Evolutionary conservation across 192 early-diverging fungal genomes (phyloP).

Genomic region (Allomyces macrogynus): DNA sequence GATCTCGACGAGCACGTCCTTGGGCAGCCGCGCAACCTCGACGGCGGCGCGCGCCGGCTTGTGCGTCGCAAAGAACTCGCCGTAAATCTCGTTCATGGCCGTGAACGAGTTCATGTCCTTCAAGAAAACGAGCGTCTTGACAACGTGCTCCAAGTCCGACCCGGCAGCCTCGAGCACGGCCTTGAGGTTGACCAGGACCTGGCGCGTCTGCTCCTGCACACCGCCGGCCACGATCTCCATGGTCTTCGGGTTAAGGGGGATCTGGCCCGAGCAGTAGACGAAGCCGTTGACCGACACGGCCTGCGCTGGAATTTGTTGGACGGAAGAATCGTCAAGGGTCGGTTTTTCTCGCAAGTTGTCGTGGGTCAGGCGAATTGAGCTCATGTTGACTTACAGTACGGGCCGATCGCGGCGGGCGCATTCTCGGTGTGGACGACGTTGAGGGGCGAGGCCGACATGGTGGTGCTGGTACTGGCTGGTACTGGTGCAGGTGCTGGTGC

Average conservation of each 20-base stretch:
- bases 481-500: too few relatives aligned
- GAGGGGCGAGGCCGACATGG: not conserved
- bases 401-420: too few relatives aligned
- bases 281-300: constrained; percentile 8
- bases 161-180: constrained; percentile 65
- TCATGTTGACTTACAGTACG: too few relatives aligned
- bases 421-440: constrained; percentile 25
- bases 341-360: not conserved
- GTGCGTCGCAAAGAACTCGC: constrained; percentile 32
- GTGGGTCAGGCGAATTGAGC: too few relatives aligned
- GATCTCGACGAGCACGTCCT: constrained; percentile 80
- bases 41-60: constrained; percentile 58
- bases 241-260: constrained; percentile 1
- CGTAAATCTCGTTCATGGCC: constrained; percentile 78
- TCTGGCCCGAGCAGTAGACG: constrained; percentile 5
- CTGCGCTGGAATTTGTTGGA: not conserved
- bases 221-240: constrained; percentile 1
- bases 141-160: constrained; percentile 56
- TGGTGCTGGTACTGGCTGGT: too few relatives aligned
- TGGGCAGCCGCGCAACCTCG: constrained; percentile 78
- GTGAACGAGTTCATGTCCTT: constrained; percentile 81
- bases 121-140: constrained; percentile 93
- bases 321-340: too few relatives aligned
- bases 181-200: constrained; percentile 60
- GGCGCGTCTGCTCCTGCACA: constrained; percentile 8